phyloP scores from a whole-genome alignment of 164 flowering plant species.

The Chloranthus sessilifolius region DNA sequence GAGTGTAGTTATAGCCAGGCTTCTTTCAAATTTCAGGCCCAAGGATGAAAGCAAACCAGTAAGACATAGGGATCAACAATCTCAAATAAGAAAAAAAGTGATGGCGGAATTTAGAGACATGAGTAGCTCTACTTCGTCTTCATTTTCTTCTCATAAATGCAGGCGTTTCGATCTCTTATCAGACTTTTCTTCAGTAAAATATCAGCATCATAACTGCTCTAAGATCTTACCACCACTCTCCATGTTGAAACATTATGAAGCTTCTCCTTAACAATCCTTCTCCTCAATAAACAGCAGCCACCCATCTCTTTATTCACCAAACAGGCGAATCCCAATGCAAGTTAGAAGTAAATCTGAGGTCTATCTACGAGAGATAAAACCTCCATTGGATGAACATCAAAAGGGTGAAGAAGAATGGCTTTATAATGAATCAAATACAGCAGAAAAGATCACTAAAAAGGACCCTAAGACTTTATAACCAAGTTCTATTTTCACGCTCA shows the following conservation, averaged over 20 bases:
- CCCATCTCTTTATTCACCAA: constrained; percentile 9
- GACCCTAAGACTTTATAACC: constrained; percentile 10
- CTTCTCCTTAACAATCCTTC: too few species aligned
- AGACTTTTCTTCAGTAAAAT: constrained; percentile 15
- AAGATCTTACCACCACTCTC: constrained; percentile 28
- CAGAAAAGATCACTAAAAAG: constrained; percentile 11
- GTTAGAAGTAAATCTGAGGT: constrained; percentile 17
- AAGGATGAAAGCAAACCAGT: constrained; percentile 34
- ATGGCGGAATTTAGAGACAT: constrained; percentile 15
- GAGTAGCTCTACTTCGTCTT: constrained; percentile 10
- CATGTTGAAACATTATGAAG: constrained; percentile 2
- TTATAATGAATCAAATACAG: constrained; percentile 10
- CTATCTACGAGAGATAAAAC: constrained; percentile 14
- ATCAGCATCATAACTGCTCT: too few species aligned
- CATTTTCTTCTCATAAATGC: constrained; percentile 21
- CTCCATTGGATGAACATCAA: constrained; percentile 26
- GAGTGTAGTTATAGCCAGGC: constrained; percentile 37
- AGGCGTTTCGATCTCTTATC: too few species aligned
- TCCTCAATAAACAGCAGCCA: too few species aligned
- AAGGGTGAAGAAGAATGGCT: constrained; percentile 35
- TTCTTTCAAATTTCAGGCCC: constrained; percentile 34
- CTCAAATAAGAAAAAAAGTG: constrained; percentile 34
- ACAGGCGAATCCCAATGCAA: constrained; percentile 7
- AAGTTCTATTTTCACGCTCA: constrained; percentile 4
- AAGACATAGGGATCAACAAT: constrained; percentile 27